Conservation (phyloP, 345 rosid genomes). For the Corchorus olitorius region DNA sequence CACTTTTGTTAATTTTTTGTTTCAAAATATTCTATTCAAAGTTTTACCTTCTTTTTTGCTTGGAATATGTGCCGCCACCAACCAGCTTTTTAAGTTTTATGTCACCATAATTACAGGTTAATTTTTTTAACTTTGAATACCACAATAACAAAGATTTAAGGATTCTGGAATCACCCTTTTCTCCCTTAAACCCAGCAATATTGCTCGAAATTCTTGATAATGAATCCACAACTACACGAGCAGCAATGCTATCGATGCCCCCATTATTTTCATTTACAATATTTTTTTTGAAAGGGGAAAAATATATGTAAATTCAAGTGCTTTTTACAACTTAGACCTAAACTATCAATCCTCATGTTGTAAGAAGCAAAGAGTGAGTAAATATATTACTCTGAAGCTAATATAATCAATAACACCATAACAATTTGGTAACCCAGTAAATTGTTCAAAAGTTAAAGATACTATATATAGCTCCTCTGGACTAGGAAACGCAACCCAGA, state of each 20-base stretch:
- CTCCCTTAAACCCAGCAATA: slow-evolving; percentile 56
- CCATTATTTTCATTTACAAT: slow-evolving; percentile 22
- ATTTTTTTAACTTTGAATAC: too few relatives aligned
- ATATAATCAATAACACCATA: slow-evolving; percentile 60
- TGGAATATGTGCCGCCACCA: too few relatives aligned
- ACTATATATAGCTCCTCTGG: slow-evolving; percentile 47
- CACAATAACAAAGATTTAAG: slow-evolving; percentile 49
- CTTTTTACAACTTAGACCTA: neutral
- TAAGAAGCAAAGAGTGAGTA: neutral
- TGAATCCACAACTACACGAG: slow-evolving; percentile 64
- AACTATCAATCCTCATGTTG: neutral
- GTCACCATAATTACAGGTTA: too few relatives aligned
- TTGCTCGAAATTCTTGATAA: slow-evolving; percentile 53
- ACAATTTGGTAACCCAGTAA: slow-evolving; percentile 62
- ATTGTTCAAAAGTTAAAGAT: slow-evolving; percentile 43
- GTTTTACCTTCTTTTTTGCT: too few relatives aligned
- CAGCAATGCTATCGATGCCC: slow-evolving; percentile 40
- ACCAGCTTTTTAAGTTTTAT: too few relatives aligned
- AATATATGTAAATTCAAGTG: neutral
- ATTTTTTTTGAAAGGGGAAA: neutral
- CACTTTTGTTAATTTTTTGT: too few relatives aligned
- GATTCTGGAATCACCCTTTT: slow-evolving; percentile 39
- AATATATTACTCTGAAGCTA: slow-evolving; percentile 19
- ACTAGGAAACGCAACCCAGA: slow-evolving; percentile 65
- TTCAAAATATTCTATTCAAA: too few relatives aligned